A percentile compares a stretch with the other conserved stretches of the same genome.
These are phyloP conservation scores for Hydrangea macrophylla DNA, from an alignment of 148 eudicot species.

Conservation along the genomic window DNA sequence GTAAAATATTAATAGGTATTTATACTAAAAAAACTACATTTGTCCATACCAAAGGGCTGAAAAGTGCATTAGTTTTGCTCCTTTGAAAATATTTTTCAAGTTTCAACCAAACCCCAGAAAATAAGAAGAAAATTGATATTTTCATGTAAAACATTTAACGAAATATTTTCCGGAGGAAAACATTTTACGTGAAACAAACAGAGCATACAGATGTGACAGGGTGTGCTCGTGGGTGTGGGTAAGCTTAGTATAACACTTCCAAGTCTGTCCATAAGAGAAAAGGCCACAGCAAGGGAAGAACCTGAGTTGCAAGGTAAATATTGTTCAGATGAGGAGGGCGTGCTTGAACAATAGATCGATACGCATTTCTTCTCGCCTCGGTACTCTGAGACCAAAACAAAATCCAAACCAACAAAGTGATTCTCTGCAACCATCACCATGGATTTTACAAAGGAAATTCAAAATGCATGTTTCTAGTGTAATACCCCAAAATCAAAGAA, in stretches of 20 bases:
- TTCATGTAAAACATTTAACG: no score
- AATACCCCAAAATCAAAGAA: slow-evolving; percentile 98
- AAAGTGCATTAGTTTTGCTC: no score
- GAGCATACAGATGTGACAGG: no score
- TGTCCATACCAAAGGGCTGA: no score
- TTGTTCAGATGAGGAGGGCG: slow-evolving; percentile 92
- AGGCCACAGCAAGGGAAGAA: slow-evolving; percentile 22
- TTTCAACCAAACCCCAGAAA: no score
- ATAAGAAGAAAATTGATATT: no score
- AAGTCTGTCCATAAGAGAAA: background rate
- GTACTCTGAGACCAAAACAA: slow-evolving; percentile 47
- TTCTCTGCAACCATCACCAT: background rate
- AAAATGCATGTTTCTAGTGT: slow-evolving; percentile 13
- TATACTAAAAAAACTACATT: no score
- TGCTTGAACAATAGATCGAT: slow-evolving; percentile 91
- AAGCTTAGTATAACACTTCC: background rate
- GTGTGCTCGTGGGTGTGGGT: background rate
- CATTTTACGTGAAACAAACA: no score
- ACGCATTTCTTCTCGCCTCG: slow-evolving; percentile 81
- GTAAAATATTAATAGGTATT: no score
- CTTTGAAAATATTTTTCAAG: no score
- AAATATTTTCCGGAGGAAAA: no score
- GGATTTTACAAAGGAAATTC: slow-evolving; percentile 3
- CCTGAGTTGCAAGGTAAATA: slow-evolving; percentile 97
- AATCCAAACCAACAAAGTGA: slow-evolving; percentile 4